A percentile compares a stretch with the other conserved stretches of the same genome.
These are phyloP conservation scores for Candida sojae DNA, from an alignment of 1,139 yeast species.

Conservation along the genomic window DNA sequence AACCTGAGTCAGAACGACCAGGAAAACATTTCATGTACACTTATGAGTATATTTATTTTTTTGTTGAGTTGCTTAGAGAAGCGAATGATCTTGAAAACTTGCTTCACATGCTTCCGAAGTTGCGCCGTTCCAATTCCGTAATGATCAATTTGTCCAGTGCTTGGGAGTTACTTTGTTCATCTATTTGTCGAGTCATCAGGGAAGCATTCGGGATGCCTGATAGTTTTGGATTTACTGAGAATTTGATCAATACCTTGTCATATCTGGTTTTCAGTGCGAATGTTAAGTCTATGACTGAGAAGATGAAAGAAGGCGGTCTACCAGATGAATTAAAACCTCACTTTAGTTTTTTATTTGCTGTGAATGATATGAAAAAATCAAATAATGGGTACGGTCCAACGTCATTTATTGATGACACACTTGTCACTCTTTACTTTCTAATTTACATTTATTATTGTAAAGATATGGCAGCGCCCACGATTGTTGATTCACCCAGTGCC, in stretches of 20 bases:
- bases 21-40: conserved; percentile 90
- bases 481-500: conserved; percentile 32
- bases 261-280: conserved; percentile 48
- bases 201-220: conserved; percentile 45
- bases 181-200: conserved; percentile 52
- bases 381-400: conserved; percentile 86
- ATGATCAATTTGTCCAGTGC: conserved; percentile 63
- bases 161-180: conserved; percentile 63
- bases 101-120: conserved; percentile 62
- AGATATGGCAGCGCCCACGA: conserved; percentile 1
- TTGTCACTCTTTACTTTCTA: conserved; percentile 60
- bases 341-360: conserved; percentile 50
- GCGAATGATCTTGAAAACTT: conserved; percentile 62
- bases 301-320: conserved; percentile 29
- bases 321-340: conserved; percentile 30
- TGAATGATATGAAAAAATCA: conserved; percentile 65
- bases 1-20: conserved; percentile 86
- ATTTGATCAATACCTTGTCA: conserved; percentile 45
- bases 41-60: conserved; percentile 66
- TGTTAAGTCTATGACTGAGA: conserved; percentile 36
- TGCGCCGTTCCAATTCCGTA: conserved; percentile 74
- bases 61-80: conserved; percentile 54
- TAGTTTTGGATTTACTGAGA: conserved; percentile 58
- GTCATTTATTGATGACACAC: conserved; percentile 73
- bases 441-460: conserved; percentile 36